Percentiles rank a stretch among this genome's conserved stretches.
These are phyloP conservation scores for Chrysophaeum taylorii DNA, from an alignment of 352 stramenopile genomes.

Conservation along the genomic window DNA sequence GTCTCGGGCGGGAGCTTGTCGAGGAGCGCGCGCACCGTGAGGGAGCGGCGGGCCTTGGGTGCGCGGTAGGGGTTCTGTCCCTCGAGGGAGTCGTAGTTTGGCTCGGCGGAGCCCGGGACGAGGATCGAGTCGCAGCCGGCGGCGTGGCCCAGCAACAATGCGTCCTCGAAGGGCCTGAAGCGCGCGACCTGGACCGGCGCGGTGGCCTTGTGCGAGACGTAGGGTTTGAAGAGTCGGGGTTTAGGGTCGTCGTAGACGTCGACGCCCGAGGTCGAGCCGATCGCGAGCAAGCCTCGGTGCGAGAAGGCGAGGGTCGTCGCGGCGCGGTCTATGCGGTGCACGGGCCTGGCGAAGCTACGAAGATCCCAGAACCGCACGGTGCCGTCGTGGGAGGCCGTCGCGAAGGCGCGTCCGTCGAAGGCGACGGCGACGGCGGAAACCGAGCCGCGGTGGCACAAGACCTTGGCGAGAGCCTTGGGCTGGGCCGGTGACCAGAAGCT, in stretches of 20 bases:
- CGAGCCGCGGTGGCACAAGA: constrained; percentile 87
- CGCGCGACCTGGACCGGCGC: constrained; percentile 64
- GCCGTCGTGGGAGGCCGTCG: constrained; percentile 81
- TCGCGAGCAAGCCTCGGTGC: constrained; percentile 81
- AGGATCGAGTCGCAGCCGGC: constrained; percentile 68
- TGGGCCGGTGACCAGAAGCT: constrained; percentile 75
- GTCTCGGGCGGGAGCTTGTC: constrained; percentile 96
- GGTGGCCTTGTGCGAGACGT: constrained; percentile 47
- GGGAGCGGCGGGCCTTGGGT: constrained; percentile 86
- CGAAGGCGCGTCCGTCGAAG: constrained; percentile 82
- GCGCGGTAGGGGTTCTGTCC: constrained; percentile 90
- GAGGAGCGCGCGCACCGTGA: constrained; percentile 85
- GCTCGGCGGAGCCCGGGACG: constrained; percentile 88
- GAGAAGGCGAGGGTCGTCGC: constrained; percentile 83
- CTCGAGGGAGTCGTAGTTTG: constrained; percentile 95
- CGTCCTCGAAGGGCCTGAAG: constrained; percentile 97
- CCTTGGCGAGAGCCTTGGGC: constrained; percentile 81
- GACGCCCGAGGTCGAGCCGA: constrained; percentile 70
- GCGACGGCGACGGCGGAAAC: constrained; percentile 84
- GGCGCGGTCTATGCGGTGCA: constrained; percentile 45
- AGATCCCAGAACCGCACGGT: constrained; percentile 95
- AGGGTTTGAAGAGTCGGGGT: constrained; percentile 49
- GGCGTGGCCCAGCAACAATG: constrained; percentile 82
- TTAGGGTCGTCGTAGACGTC: constrained; percentile 70
- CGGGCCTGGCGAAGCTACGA: constrained; percentile 52